Percentiles rank a stretch among this genome's conserved stretches.
phyloP scores from a whole-genome alignment of 1,284 basidiomycete genomes.

The Inonotus hispidus region DNA sequence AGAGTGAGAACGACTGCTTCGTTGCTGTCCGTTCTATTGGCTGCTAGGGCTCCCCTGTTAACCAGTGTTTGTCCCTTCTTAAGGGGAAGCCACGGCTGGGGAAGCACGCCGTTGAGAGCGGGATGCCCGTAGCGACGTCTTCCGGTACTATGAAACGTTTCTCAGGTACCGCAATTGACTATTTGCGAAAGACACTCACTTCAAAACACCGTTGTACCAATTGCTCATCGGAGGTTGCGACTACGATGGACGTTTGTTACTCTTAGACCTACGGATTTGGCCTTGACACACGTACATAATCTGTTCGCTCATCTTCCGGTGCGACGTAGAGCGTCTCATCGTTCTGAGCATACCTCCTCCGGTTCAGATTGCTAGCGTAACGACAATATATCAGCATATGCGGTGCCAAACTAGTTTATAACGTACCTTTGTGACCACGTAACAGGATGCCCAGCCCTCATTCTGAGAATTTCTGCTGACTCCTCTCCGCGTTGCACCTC shows the following conservation, averaged over 20 bases:
- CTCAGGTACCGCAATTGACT: slow-evolving; percentile 1
- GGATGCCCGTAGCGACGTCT: slow-evolving; percentile 88
- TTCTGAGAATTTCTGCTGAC: slow-evolving; percentile 64
- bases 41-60: slow-evolving; percentile 40
- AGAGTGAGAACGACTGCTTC: slow-evolving; percentile 73
- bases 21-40: slow-evolving; percentile 30
- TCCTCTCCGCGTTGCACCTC: slow-evolving; percentile 85
- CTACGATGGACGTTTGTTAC: slow-evolving; percentile 31
- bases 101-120: slow-evolving; percentile 81
- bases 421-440: slow-evolving; percentile 76
- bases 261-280: slow-evolving; percentile 9
- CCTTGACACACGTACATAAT: slow-evolving; percentile 59
- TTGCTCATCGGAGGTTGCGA: slow-evolving; percentile 94
- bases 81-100: slow-evolving; percentile 86
- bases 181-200: slow-evolving; percentile 42
- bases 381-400: background rate
- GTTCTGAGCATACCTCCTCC: slow-evolving; percentile 82
- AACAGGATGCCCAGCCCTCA: slow-evolving; percentile 77
- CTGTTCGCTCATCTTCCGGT: slow-evolving; percentile 83
- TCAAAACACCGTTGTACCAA: slow-evolving; percentile 86
- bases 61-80: slow-evolving; percentile 73
- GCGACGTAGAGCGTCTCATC: slow-evolving; percentile 95
- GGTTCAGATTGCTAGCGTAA: slow-evolving; percentile 64
- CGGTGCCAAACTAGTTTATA: slow-evolving; percentile 19
- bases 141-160: slow-evolving; percentile 54